Conservation (phyloP, 2,329 filamentous ascomycete species). For the Epichloe sibirici region DNA sequence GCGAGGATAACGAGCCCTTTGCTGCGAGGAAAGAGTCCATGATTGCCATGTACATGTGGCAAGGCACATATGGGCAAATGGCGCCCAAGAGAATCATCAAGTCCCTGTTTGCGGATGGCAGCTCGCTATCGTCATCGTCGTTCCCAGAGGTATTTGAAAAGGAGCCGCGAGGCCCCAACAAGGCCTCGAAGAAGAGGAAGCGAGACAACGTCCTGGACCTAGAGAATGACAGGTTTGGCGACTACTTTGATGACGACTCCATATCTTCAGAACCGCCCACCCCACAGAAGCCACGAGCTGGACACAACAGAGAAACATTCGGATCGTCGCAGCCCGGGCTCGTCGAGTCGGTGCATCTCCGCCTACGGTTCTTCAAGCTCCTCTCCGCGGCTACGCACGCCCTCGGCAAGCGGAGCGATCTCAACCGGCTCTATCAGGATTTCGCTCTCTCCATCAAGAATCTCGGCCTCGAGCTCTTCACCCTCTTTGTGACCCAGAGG, state of each 20-base stretch:
- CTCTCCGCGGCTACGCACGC: conserved; percentile 35
- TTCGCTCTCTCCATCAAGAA: conserved; percentile 44
- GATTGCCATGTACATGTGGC: conserved; percentile 45
- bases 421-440: conserved; percentile 45
- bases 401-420: conserved; percentile 28
- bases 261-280: conserved; percentile 35
- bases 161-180: conserved; percentile 36
- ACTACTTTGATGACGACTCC: conserved; percentile 48
- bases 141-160: conserved; percentile 57
- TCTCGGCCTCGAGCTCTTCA: conserved; percentile 46
- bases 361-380: conserved; percentile 50
- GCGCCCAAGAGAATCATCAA: conserved; percentile 45
- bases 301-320: conserved; percentile 10
- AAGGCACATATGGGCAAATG: conserved; percentile 31
- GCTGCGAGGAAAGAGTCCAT: conserved; percentile 40
- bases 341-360: conserved; percentile 45
- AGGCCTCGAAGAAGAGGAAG: conserved; percentile 36
- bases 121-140: conserved; percentile 34
- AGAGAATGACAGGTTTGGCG: conserved; percentile 46
- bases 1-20: conserved; percentile 13
- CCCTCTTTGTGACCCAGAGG: conserved; percentile 34
- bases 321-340: conserved; percentile 17
- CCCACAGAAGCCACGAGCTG: conserved; percentile 25
- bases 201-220: conserved; percentile 37
- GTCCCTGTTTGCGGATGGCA: conserved; percentile 56